Conservation (phyloP, 768 basidiomycete species). For the Serendipita vermifera region DNA sequence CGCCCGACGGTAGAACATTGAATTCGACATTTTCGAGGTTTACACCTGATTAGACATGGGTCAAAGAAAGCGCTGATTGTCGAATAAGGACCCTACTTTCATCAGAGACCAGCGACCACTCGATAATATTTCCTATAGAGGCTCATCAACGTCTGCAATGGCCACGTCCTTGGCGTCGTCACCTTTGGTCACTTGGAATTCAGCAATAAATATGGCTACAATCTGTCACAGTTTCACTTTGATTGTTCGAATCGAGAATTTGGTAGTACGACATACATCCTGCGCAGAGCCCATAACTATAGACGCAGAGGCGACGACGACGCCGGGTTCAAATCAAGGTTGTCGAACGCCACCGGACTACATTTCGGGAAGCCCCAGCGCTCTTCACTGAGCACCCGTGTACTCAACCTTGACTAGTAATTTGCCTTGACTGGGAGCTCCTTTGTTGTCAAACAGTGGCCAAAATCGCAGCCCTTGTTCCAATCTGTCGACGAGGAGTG, state of each 20-base stretch:
- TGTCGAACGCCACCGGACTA: slow-evolving; percentile 73
- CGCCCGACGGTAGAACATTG: slow-evolving; percentile 65
- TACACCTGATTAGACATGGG: slow-evolving; percentile 33
- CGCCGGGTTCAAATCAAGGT: slow-evolving; percentile 75
- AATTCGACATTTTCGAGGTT: slow-evolving; percentile 64
- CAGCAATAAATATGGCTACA: slow-evolving; percentile 8
- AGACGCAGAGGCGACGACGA: not conserved
- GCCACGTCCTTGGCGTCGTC: not conserved
- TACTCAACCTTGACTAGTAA: slow-evolving; percentile 23
- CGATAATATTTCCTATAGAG: slow-evolving; percentile 52
- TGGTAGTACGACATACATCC: not conserved
- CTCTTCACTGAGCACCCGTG: not conserved
- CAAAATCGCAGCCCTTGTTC: slow-evolving; percentile 37
- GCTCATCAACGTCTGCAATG: not conserved
- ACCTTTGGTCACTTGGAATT: not conserved
- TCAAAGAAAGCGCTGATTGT: not conserved
- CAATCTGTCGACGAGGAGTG: slow-evolving; percentile 35
- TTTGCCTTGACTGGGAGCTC: slow-evolving; percentile 28
- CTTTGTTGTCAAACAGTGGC: slow-evolving; percentile 37
- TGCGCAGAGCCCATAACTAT: not conserved
- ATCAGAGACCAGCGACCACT: slow-evolving; percentile 42
- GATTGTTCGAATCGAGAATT: not conserved
- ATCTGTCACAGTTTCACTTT: not conserved
- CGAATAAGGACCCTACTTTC: not conserved
- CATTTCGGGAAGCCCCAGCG: not conserved